Percentiles rank a stretch among this genome's conserved stretches.
phyloP scores from a whole-genome alignment of 2,329 filamentous ascomycete genomes.

The Fusarium sp. region DNA sequence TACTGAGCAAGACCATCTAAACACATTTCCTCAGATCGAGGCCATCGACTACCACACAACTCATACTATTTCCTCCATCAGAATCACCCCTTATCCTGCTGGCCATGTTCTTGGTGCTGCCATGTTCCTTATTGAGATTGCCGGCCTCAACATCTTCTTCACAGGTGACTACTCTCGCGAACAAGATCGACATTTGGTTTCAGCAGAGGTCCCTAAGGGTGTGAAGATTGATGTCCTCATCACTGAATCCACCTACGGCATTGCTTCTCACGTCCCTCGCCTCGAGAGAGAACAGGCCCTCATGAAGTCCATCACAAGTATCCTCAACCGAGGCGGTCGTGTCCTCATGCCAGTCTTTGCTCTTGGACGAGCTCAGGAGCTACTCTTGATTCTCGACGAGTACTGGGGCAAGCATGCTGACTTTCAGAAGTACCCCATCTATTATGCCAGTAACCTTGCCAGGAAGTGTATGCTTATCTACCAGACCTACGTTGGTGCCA shows the following conservation, averaged over 20 bases:
- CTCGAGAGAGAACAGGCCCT: slow-evolving; percentile 91
- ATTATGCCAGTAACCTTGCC: slow-evolving; percentile 95
- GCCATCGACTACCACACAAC: slow-evolving; percentile 99
- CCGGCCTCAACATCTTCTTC: slow-evolving; percentile 95
- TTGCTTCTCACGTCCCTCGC: slow-evolving; percentile 91
- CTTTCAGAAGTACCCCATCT: slow-evolving; percentile 91
- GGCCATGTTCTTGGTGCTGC: slow-evolving; percentile 98
- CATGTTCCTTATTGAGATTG: slow-evolving; percentile 98
- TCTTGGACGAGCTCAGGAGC: slow-evolving; percentile 90
- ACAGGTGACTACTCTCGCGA: slow-evolving; percentile 98
- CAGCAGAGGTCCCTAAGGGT: slow-evolving; percentile 87
- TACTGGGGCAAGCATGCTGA: slow-evolving; percentile 94
- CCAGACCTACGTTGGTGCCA: slow-evolving; percentile 96
- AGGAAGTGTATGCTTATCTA: slow-evolving; percentile 99
- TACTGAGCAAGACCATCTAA: slow-evolving; percentile 93
- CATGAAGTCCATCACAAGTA: slow-evolving; percentile 94
- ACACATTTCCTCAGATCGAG: slow-evolving; percentile 93
- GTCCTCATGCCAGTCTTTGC: slow-evolving; percentile 97
- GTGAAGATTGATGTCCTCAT: slow-evolving; percentile 97
- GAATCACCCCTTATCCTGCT: slow-evolving; percentile 95
- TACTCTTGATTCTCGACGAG: slow-evolving; percentile 94
- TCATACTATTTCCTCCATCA: slow-evolving; percentile 94
- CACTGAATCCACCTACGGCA: slow-evolving; percentile 96
- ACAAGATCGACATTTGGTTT: slow-evolving; percentile 94
- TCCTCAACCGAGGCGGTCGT: slow-evolving; percentile 90